Evolutionary conservation across 2,329 filamentous ascomycete species (phyloP), one percentile per base, ranked within the genome.

Genomic region (Cladorrhinum sp.): DNA sequence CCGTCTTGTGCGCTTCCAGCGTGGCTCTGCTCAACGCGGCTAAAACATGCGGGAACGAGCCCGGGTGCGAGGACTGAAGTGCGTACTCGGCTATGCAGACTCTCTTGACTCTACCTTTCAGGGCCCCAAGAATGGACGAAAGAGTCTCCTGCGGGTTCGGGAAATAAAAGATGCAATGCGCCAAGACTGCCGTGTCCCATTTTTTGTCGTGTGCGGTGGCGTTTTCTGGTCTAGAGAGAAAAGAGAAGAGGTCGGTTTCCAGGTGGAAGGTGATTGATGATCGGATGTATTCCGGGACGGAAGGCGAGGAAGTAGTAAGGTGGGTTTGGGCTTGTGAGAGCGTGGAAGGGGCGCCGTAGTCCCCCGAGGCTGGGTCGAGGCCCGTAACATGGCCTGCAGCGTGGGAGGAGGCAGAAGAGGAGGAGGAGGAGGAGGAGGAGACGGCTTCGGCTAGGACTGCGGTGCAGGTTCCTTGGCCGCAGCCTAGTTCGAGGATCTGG

Each of bases 401-500:
- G 2, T 79, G 8, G n/a, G 32, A 22, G 41, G 53, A 45, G 18
- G 41, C 18, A n/a, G 20, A 3, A 4, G 36, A 7, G n/a, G n/a
- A n/a, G n/a, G n/a, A 7, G n/a, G 32, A 22, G 41, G 53, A 45
- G 18, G 41, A 45, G 41, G 20, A 3, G 10, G 36, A 7, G n/a
- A 67, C 58, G 20, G 75, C 76, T 65, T 76, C 68, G 50, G 83
- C 84, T 18, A 86, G 76, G 2, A 79, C 79, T 10, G 78, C 74
- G 1, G 84, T 85, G 65, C 78, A 80, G 61, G 82, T 82, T 1
- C 84, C 84, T 65, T 86, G 84, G 1, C 84, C 84, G 69, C 84
- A 86, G 54, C 83, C 84, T 38, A 87, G 69, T 67, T 86, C 84
- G 1, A 87, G 75, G 6, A 85, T 69, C 2, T 73, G 76, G 25